A percentile compares a stretch with the other conserved stretches of the same genome.
Conservation (phyloP, 192 early-diverging fungal genomes). For the Coemansia sp. region DNA sequence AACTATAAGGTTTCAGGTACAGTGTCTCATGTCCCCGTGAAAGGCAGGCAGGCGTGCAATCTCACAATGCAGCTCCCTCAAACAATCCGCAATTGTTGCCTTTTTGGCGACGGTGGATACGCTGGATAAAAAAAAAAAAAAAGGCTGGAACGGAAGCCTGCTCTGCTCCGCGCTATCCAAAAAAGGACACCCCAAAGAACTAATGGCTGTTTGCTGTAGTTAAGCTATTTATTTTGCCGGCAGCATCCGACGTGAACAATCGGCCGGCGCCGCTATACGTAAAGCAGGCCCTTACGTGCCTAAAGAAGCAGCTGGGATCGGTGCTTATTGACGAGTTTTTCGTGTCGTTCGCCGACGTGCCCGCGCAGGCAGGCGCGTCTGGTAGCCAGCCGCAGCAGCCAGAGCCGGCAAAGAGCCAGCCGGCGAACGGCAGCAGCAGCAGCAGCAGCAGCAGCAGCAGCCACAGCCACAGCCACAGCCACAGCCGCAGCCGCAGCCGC, state of each 20-base stretch:
- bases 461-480: neutral
- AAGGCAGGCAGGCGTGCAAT: too few relatives aligned
- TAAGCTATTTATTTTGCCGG: constrained; percentile 42
- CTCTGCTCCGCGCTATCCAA: too few relatives aligned
- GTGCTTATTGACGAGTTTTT: constrained; percentile 50
- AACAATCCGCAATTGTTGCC: too few relatives aligned
- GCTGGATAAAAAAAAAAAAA: too few relatives aligned
- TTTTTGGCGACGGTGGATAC: too few relatives aligned
- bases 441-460: neutral
- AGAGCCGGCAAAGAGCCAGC: neutral
- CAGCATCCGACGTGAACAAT: constrained; percentile 27
- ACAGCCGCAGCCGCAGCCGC: too few relatives aligned
- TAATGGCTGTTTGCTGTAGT: constrained; percentile 15
- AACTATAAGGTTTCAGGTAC: constrained; percentile 41
- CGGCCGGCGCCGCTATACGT: constrained; percentile 45
- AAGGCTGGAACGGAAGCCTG: too few relatives aligned
- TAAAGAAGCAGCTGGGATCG: constrained; percentile 37
- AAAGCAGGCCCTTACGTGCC: constrained; percentile 32
- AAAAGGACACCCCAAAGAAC: too few relatives aligned
- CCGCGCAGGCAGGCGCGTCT: neutral
- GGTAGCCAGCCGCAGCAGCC: neutral
- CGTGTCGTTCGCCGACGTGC: constrained; percentile 33
- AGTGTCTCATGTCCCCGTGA: neutral
- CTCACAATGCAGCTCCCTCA: too few relatives aligned
- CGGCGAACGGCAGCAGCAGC: neutral